These are phyloP conservation scores for Arxiozyma slooffiae DNA, from an alignment of 1,139 yeast species.

Conservation along the genomic window DNA sequence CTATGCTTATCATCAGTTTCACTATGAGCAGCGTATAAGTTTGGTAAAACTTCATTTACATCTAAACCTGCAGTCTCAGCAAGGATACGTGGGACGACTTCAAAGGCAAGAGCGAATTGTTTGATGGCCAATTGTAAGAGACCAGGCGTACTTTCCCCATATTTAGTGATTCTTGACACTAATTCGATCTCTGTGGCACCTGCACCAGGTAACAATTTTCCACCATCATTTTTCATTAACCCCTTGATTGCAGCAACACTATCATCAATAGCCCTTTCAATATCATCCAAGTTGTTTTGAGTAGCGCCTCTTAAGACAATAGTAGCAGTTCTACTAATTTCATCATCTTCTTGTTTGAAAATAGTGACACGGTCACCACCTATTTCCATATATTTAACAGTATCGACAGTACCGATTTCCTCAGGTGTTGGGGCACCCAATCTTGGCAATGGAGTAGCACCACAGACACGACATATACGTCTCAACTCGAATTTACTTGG, in stretches of 20 bases:
- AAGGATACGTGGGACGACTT: slow-evolving; percentile 81
- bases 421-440: slow-evolving; percentile 94
- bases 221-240: slow-evolving; percentile 57
- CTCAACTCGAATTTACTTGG: slow-evolving; percentile 91
- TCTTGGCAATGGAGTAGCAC: slow-evolving; percentile 92
- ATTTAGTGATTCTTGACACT: slow-evolving; percentile 65
- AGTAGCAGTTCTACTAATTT: slow-evolving; percentile 71
- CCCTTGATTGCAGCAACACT: slow-evolving; percentile 93
- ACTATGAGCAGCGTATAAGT: slow-evolving; percentile 78
- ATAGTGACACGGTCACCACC: slow-evolving; percentile 97
- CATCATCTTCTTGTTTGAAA: slow-evolving; percentile 66
- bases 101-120: slow-evolving; percentile 89
- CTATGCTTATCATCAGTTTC: slow-evolving; percentile 16
- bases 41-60: slow-evolving; percentile 76
- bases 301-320: slow-evolving; percentile 95
- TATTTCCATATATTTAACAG: slow-evolving; percentile 84
- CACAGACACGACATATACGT: slow-evolving; percentile 91
- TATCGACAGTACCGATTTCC: slow-evolving; percentile 81
- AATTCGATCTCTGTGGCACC: slow-evolving; percentile 94
- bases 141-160: slow-evolving; percentile 93
- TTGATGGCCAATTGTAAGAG: slow-evolving; percentile 86
- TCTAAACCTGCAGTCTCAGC: slow-evolving; percentile 95
- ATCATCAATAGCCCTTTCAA: slow-evolving; percentile 95
- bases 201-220: slow-evolving; percentile 83
- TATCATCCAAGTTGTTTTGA: slow-evolving; percentile 85